phyloP scores from a whole-genome alignment of 208 protist genomes.

The Acanthamoeba castellanii region DNA sequence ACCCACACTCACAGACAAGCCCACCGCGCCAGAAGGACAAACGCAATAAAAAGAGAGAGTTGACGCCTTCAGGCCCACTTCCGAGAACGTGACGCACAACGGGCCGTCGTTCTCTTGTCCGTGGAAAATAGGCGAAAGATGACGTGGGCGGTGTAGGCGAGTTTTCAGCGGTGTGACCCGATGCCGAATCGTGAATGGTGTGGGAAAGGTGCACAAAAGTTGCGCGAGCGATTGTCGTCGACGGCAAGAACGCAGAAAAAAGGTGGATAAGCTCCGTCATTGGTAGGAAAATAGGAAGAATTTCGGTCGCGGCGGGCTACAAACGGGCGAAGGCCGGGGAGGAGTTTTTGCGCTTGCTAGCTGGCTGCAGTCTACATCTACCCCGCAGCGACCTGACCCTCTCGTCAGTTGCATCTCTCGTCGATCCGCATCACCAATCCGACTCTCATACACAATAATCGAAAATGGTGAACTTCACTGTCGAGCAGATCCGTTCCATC shows the following conservation, averaged over 20 bases:
- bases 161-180: too few species aligned
- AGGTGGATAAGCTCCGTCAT: background rate
- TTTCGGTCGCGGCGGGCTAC: background rate
- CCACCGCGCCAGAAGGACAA: too few species aligned
- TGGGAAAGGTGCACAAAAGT: background rate
- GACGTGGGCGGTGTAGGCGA: too few species aligned
- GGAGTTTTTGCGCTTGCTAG: conserved; percentile 28
- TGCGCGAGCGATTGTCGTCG: background rate
- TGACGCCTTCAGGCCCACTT: too few species aligned
- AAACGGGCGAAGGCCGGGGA: background rate
- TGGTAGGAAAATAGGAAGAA: conserved; percentile 1
- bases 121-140: too few species aligned
- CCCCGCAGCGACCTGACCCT: background rate
- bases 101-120: too few species aligned
- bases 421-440: background rate
- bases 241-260: conserved; percentile 6
- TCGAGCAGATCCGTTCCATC: conserved; percentile 93
- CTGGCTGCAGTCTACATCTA: conserved; percentile 3
- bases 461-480: conserved; percentile 92
- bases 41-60: too few species aligned
- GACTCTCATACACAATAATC: background rate
- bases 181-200: too few species aligned
- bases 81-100: too few species aligned
- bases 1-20: too few species aligned
- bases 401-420: background rate